phyloP scores from a whole-genome alignment of 257 asterid species.

The Nicotiana benthamiana region DNA sequence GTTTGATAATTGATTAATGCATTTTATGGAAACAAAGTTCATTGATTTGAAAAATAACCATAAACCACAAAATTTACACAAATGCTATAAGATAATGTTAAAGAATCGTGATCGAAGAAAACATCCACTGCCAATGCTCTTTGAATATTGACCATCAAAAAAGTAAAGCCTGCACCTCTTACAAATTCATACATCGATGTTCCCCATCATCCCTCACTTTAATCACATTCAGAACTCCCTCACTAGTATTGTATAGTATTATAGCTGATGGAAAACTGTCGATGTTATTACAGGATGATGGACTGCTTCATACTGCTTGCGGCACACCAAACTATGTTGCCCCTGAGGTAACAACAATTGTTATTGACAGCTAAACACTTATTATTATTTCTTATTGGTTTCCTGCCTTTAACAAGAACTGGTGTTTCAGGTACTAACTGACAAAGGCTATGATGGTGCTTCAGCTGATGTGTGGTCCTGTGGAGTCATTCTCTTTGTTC shows the following conservation, averaged over 20 bases:
- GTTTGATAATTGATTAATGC: neutral
- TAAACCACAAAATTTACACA: neutral
- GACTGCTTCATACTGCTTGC: slow-evolving; percentile 78
- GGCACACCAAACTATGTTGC: slow-evolving; percentile 92
- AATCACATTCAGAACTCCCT: slow-evolving; percentile 1
- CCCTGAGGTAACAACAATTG: slow-evolving; percentile 53
- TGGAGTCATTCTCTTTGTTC: slow-evolving; percentile 80
- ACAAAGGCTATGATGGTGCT: slow-evolving; percentile 75
- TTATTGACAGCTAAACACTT: neutral
- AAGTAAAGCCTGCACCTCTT: neutral
- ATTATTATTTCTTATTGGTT: slow-evolving; percentile 3
- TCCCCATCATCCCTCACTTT: neutral
- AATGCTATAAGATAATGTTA: neutral
- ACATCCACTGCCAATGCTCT: neutral
- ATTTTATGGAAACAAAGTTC: neutral
- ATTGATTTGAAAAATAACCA: neutral
- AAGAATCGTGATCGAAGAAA: neutral
- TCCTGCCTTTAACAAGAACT: slow-evolving; percentile 15
- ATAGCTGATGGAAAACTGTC: neutral
- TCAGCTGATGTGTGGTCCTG: slow-evolving; percentile 83
- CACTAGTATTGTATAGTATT: slow-evolving; percentile 8
- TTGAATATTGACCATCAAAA: neutral
- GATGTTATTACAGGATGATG: slow-evolving; percentile 42
- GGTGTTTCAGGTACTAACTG: slow-evolving; percentile 48
- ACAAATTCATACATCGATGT: neutral